Conservation (phyloP, 2,329 filamentous ascomycete species). For the Shiraia sp. region DNA sequence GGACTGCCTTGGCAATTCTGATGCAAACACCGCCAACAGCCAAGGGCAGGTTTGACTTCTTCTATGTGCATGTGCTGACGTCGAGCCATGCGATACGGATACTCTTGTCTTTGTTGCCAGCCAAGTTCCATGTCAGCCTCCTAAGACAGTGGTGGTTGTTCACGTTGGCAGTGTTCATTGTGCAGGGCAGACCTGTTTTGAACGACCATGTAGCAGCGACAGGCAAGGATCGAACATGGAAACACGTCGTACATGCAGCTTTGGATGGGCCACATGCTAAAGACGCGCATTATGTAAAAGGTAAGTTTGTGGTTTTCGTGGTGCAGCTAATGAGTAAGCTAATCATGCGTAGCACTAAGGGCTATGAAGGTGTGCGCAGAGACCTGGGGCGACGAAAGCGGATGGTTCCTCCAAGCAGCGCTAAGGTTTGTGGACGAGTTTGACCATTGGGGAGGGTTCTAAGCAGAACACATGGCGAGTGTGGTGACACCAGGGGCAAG, state of each 20-base stretch:
- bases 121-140: constrained; percentile 71
- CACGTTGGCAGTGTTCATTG: constrained; percentile 75
- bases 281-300: constrained; percentile 86
- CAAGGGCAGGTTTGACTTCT: constrained; percentile 72
- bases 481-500: constrained; percentile 26
- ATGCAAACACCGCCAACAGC: constrained; percentile 51
- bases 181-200: constrained; percentile 73
- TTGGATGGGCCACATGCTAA: constrained; percentile 68
- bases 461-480: constrained; percentile 26
- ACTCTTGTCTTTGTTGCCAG: constrained; percentile 75
- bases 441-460: constrained; percentile 65
- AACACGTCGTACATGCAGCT: constrained; percentile 72
- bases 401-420: constrained; percentile 69
- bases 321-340: constrained; percentile 6
- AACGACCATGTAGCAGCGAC: constrained; percentile 65
- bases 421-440: constrained; percentile 76
- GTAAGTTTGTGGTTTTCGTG: constrained; percentile 45
- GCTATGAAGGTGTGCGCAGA: constrained; percentile 74
- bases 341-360: constrained; percentile 60
- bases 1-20: constrained; percentile 62
- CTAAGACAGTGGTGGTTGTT: constrained; percentile 91
- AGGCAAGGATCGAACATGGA: constrained; percentile 72
- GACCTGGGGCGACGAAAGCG: constrained; percentile 70
- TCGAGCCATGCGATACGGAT: constrained; percentile 82
- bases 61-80: constrained; percentile 79